These are phyloP conservation scores for Fusarium dlaminii DNA, from an alignment of 2,329 filamentous ascomycete genomes.

Conservation along the genomic window DNA sequence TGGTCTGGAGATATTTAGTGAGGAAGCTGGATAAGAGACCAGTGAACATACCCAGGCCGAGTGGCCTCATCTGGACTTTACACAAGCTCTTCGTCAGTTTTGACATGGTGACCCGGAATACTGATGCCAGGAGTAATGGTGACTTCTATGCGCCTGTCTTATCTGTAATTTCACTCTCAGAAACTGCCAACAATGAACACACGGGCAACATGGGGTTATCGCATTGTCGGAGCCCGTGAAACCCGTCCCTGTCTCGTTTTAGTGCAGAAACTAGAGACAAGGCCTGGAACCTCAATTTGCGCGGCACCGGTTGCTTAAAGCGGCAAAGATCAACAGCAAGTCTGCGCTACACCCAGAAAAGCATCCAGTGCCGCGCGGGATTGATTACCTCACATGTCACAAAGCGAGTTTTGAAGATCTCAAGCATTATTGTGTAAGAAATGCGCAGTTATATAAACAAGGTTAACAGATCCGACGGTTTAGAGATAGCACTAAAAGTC, in stretches of 20 bases:
- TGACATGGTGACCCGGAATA: not conserved
- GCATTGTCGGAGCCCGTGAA: not conserved
- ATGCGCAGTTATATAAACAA: not conserved
- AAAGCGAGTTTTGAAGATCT: not conserved
- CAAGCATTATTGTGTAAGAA: not conserved
- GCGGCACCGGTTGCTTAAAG: not conserved
- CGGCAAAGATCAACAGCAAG: not conserved
- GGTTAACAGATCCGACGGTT: not conserved
- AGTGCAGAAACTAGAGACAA: not conserved
- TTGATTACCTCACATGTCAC: not conserved
- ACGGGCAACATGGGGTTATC: not conserved
- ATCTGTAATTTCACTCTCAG: not conserved
- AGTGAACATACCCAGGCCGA: not conserved
- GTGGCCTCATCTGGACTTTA: not conserved
- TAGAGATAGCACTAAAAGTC: not conserved
- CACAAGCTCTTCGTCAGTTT: not conserved
- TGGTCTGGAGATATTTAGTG: not conserved
- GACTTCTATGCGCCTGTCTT: not conserved
- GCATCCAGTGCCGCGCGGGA: not conserved
- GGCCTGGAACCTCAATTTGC: not conserved
- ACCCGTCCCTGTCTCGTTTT: not conserved
- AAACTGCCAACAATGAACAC: too few relatives aligned
- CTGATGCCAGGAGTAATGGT: not conserved
- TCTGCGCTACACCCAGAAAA: not conserved
- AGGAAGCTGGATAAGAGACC: accelerated